These are phyloP conservation scores for Penicillium palitans DNA, from an alignment of 2,329 filamentous ascomycete species.

Conservation along the genomic window DNA sequence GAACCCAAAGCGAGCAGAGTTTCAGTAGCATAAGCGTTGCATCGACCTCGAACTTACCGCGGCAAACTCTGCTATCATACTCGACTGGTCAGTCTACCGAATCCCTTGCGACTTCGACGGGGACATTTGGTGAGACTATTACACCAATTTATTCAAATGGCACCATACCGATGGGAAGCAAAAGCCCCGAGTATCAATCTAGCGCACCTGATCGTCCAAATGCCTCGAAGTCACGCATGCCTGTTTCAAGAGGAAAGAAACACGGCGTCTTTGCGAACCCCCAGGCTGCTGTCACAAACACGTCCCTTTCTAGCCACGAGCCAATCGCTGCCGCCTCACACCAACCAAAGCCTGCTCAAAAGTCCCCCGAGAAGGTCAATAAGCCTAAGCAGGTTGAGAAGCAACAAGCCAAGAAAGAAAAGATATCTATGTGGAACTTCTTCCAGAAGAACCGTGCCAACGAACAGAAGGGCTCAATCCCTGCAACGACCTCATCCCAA, in stretches of 20 bases:
- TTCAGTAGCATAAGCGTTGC: conserved; percentile 36
- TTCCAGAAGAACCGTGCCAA: conserved; percentile 51
- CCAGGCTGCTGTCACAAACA: conserved; percentile 23
- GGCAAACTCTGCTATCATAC: conserved; percentile 22
- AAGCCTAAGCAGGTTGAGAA: conserved; percentile 29
- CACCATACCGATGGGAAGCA: conserved; percentile 3
- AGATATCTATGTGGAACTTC: conserved; percentile 54
- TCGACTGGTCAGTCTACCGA: conserved; percentile 37
- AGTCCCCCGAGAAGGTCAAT: conserved; percentile 2
- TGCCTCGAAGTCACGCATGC: conserved; percentile 21
- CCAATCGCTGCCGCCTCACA: conserved; percentile 14
- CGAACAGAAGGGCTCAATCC: conserved; percentile 28
- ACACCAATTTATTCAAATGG: conserved; percentile 9
- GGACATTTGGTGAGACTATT: conserved; percentile 21
- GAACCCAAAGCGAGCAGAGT: conserved; percentile 45
- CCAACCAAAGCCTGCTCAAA: conserved; percentile 5
- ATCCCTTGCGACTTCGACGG: conserved; percentile 32
- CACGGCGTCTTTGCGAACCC: conserved; percentile 22
- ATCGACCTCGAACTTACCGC: conserved; percentile 29
- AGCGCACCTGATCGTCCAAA: background rate
- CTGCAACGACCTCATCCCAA: conserved; percentile 17
- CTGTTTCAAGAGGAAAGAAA: conserved; percentile 26
- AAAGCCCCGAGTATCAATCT: conserved; percentile 10
- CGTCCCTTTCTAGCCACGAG: conserved; percentile 25
- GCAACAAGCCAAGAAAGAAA: conserved; percentile 43